A percentile compares a stretch with the other conserved stretches of the same genome.
These are phyloP conservation scores for Trichopus zeylanicus DNA, from an alignment of 116 monocot species.

Conservation along the genomic window DNA sequence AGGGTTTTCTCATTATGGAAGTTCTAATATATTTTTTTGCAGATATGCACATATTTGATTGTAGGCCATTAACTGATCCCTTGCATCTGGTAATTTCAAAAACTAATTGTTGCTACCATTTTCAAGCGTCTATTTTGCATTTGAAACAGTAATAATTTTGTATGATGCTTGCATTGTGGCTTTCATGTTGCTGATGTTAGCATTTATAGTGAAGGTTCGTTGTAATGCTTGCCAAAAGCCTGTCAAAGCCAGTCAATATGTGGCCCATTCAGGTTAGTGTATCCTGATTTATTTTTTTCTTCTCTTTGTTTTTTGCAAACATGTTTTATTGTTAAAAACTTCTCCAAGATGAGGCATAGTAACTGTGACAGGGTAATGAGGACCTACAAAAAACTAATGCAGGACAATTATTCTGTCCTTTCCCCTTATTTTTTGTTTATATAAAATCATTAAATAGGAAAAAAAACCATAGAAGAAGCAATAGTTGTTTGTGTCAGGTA, in stretches of 20 bases:
- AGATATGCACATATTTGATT: too few species aligned
- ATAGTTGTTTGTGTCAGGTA: too few species aligned
- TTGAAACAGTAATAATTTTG: neutral
- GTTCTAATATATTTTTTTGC: too few species aligned
- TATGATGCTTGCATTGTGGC: neutral
- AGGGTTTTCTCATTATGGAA: too few species aligned
- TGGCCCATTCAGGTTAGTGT: slow-evolving; percentile 66
- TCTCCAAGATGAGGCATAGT: too few species aligned
- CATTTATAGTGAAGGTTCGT: slow-evolving; percentile 53
- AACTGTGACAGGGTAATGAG: too few species aligned
- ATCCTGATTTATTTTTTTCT: neutral
- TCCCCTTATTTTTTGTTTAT: too few species aligned
- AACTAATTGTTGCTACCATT: neutral
- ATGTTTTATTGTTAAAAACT: neutral
- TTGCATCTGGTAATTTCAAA: slow-evolving; percentile 47
- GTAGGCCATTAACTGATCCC: slow-evolving; percentile 80
- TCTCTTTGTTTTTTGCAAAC: neutral
- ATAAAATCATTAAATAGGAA: too few species aligned
- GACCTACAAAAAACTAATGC: too few species aligned
- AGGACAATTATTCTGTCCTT: too few species aligned
- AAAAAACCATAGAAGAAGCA: too few species aligned
- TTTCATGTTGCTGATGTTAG: slow-evolving; percentile 10
- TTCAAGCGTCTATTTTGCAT: neutral
- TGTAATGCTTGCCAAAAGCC: slow-evolving; percentile 85
- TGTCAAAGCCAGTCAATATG: slow-evolving; percentile 71